Base-by-base conservation (phyloP, 306 rosid genomes). In the Acmispon strigosus region DNA sequence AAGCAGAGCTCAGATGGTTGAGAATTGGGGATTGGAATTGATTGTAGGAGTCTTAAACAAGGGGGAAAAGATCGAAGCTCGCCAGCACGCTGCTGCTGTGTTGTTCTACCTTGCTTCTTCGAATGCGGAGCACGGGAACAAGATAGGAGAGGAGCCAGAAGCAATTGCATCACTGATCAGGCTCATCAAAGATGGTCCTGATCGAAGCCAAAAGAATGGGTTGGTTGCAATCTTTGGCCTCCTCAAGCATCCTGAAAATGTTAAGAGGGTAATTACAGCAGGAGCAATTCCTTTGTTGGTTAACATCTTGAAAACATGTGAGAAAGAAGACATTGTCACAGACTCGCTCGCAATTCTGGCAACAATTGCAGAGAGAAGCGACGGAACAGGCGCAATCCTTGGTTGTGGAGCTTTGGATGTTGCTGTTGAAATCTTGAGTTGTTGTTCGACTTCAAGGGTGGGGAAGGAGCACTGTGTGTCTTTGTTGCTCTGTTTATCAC, bases 401-500 rank as follows among this genome's bases (percentile, higher is more conserved):
- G 49, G 32, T 0, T 41, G 34, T n/a, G 86, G 86, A 45, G 89
- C 72, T 34, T 60, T 87, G 81, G 72, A 73, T 63, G 66, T 55
- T n/a, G 58, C 77, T 6, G 45, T 87, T 52, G 81, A 78, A 66
- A 47, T 89, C n/a, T 47, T 89, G 66, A 77, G 65, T 39, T 83
- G 87, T 18, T 76, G 86, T 15, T 80, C 82, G 20, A 73, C 81
- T 68, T 89, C 97, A 54, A 87, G 55, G 63, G 8, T 75, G 0
- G 91, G 91, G 36, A 88, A 84, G 73, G 97, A 91, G 77, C 80
- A 83, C 22, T 83, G 95, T n/a, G 88, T 81, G 36, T 81, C 85
- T n/a, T 59, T 90, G 36, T 52, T 94, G 82, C 87, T 90, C 36
- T 83, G 95, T 80, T 84, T 91, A 20, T 76, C 89, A 48, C 24